These are phyloP conservation scores for Pythium biforme DNA, from an alignment of 352 stramenopile genomes.

Conservation along the genomic window DNA sequence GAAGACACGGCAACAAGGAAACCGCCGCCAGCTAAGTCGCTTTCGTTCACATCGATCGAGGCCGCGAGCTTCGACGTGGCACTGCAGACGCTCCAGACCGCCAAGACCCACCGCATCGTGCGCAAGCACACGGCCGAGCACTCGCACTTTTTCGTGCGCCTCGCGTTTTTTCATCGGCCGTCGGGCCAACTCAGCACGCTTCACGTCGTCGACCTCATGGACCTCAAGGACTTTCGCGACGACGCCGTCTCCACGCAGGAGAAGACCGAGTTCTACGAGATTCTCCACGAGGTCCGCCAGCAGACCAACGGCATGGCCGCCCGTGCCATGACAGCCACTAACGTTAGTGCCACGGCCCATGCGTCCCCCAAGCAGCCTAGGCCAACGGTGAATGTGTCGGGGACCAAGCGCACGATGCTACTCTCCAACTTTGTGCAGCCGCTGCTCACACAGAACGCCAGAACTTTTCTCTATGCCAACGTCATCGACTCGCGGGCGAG, in stretches of 20 bases:
- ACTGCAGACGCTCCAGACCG: constrained; percentile 56
- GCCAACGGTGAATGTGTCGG: neutral
- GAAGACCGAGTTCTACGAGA: constrained; percentile 60
- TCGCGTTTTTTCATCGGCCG: constrained; percentile 50
- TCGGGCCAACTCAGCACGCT: constrained; percentile 62
- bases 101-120: constrained; percentile 76
- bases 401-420: constrained; percentile 17
- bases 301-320: constrained; percentile 15
- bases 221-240: constrained; percentile 56
- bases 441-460: constrained; percentile 55
- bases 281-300: constrained; percentile 43
- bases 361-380: neutral
- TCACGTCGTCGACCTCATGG: constrained; percentile 60
- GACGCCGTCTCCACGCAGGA: constrained; percentile 37
- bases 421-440: constrained; percentile 67
- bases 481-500: constrained; percentile 69
- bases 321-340: neutral
- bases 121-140: constrained; percentile 60
- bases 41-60: constrained; percentile 59
- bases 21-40: neutral
- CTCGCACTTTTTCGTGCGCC: constrained; percentile 67
- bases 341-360: neutral
- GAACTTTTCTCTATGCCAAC: constrained; percentile 65
- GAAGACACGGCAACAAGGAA: neutral
- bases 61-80: constrained; percentile 41